Base-by-base conservation (phyloP, 2,329 filamentous ascomycete species). In the Ophiosphaerella narmari region DNA sequence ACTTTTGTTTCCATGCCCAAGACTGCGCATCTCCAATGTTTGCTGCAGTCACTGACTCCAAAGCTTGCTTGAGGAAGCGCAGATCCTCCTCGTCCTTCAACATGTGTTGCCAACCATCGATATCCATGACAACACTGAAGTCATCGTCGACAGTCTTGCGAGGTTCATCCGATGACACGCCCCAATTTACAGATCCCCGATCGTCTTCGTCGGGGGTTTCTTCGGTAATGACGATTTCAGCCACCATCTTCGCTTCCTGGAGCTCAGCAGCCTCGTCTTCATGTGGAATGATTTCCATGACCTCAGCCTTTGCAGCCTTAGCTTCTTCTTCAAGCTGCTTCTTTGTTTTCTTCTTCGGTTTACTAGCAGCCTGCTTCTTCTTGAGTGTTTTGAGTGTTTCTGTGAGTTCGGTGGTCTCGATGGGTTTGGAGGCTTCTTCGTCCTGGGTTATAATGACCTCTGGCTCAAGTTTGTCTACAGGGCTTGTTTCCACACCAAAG, bases 321-420 rank as follows among this genome's bases (percentile, higher is more conserved):
- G 68, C 67, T 52, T 75, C 68, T 65, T 89, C 86, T 39, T 88
- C 82, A 2, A 89, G 70, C 65, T 91, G 86, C 71, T 90, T 91
- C 79, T 91, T 92, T 0, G 87, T 83, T 73, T 89, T 91, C 77
- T 84, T 90, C 77, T 90, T 90, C 4, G 81, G 84, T 69, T 84
- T 82, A 1, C 73, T 68, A 51, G 74, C 70, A 50, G 74, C 72
- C 56, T 71, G 66, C 46, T 72, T 72, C 60, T 70, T 70, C 38
- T 59, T 49, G 13, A 63, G 57, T 33, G 52, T 52, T 38, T 55
- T 59, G 24, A 60, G 52, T 26, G 64, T 54, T 49, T 67, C 65
- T 18, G 64, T 64, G 8, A 70, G 54, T 37, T 72, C 68, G 14
- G 72, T 73, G 11, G 73, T 74, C 34, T 71, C 62, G 34, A 74